Percentiles rank a stretch among this genome's conserved stretches.
phyloP scores from a whole-genome alignment of 352 stramenopile genomes.

The Thraustochytrium striatum region DNA sequence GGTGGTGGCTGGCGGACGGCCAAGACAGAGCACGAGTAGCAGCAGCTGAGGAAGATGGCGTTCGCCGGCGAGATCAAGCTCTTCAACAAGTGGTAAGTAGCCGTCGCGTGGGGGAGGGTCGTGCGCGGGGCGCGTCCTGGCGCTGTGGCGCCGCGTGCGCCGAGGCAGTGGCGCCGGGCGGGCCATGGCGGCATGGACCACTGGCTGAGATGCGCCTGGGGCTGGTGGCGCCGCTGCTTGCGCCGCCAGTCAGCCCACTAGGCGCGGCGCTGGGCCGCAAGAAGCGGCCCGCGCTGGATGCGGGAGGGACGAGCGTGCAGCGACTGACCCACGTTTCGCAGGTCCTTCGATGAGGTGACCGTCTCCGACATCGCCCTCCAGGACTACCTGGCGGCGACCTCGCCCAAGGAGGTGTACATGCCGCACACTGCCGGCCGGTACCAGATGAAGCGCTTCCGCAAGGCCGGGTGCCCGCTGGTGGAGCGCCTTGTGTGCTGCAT shows the following conservation, averaged over 20 bases:
- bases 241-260: constrained; percentile 29
- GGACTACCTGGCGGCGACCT: constrained; percentile 98
- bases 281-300: constrained; percentile 77
- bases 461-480: constrained; percentile 96
- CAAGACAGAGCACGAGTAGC: background rate
- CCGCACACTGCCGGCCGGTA: constrained; percentile 98
- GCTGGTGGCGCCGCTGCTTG: background rate
- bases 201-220: background rate
- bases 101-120: background rate
- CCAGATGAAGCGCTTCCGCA: constrained; percentile 99
- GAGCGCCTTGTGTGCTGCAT: constrained; percentile 93
- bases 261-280: constrained; percentile 78
- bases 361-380: constrained; percentile 94
- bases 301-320: background rate
- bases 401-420: constrained; percentile 95
- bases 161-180: background rate
- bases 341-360: constrained; percentile 34
- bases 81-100: constrained; percentile 86
- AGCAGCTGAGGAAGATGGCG: constrained; percentile 14
- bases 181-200: background rate
- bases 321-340: background rate
- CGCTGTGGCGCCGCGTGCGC: too few species aligned
- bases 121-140: too few species aligned
- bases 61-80: constrained; percentile 82
- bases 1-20: background rate